phyloP scores from a whole-genome alignment of 768 basidiomycete genomes.

The Neoboletus magnificus region DNA sequence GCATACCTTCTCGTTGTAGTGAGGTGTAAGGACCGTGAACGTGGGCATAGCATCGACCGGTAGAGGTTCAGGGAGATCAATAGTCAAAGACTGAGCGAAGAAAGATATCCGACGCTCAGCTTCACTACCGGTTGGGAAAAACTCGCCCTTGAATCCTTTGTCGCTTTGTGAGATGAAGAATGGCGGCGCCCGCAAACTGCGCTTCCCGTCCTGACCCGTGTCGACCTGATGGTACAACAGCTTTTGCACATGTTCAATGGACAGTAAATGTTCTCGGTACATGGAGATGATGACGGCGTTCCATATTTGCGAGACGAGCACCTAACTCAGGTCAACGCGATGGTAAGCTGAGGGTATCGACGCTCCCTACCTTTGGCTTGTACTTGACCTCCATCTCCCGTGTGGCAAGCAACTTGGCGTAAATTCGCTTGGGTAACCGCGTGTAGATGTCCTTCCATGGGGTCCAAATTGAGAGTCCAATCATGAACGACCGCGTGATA shows the following conservation, averaged over 20 bases:
- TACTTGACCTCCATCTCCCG: constrained; percentile 97
- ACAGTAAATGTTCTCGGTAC: constrained; percentile 98
- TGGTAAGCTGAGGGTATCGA: background rate
- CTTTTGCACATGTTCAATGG: constrained; percentile 98
- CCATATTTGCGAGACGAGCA: constrained; percentile 98
- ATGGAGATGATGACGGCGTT: constrained; percentile 99
- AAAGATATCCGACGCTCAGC: constrained; percentile 98
- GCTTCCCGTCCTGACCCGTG: constrained; percentile 74
- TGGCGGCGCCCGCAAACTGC: constrained; percentile 90
- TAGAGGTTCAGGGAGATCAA: constrained; percentile 87
- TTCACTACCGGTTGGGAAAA: constrained; percentile 93
- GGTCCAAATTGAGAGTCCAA: constrained; percentile 97
- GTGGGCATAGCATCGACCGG: constrained; percentile 99
- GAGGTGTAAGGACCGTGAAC: constrained; percentile 96
- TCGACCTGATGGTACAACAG: constrained; percentile 97
- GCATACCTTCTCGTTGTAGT: constrained; percentile 94
- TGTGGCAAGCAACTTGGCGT: constrained; percentile 91
- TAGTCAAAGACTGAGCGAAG: constrained; percentile 97
- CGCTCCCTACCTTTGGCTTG: constrained; percentile 85
- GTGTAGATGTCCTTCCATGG: constrained; percentile 99
- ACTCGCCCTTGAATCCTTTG: constrained; percentile 78
- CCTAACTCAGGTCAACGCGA: constrained; percentile 41
- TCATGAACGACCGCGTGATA: constrained; percentile 80
- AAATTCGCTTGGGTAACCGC: constrained; percentile 93
- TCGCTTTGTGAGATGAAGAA: constrained; percentile 98